phyloP scores from a whole-genome alignment of 768 basidiomycete species.

The Boletus tylopilopsis region DNA sequence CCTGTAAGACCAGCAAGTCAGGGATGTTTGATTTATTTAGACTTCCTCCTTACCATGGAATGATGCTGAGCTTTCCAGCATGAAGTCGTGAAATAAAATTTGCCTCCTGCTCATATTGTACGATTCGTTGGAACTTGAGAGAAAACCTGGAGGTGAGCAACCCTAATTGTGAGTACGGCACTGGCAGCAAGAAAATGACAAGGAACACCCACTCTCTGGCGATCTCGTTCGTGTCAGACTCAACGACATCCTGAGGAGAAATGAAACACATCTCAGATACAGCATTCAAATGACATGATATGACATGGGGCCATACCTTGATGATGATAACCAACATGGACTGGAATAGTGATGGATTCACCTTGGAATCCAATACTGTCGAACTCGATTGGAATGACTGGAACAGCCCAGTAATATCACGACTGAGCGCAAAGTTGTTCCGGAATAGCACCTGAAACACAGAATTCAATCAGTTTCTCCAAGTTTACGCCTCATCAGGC shows the following conservation, averaged over 20 bases:
- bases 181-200: neutral
- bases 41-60: slow-evolving; percentile 56
- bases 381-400: slow-evolving; percentile 61
- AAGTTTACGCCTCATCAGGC: too few species aligned
- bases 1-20: slow-evolving; percentile 6
- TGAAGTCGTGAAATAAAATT: slow-evolving; percentile 64
- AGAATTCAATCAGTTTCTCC: neutral
- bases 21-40: neutral
- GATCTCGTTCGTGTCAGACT: slow-evolving; percentile 57
- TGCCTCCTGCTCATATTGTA: slow-evolving; percentile 53
- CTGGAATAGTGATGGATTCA: slow-evolving; percentile 56
- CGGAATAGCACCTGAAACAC: slow-evolving; percentile 52
- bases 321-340: slow-evolving; percentile 61
- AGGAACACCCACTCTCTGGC: slow-evolving; percentile 41
- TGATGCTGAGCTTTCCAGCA: slow-evolving; percentile 49
- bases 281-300: too few species aligned
- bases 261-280: neutral
- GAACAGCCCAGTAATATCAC: slow-evolving; percentile 60
- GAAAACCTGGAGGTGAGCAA: slow-evolving; percentile 38
- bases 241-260: slow-evolving; percentile 51
- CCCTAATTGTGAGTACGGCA: neutral
- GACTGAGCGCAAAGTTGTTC: slow-evolving; percentile 60
- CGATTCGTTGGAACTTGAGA: slow-evolving; percentile 56
- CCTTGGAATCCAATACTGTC: slow-evolving; percentile 52
- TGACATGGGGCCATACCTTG: too few species aligned